phyloP scores from a whole-genome alignment of 1,284 basidiomycete species.

The Nidula niveotomentosa region DNA sequence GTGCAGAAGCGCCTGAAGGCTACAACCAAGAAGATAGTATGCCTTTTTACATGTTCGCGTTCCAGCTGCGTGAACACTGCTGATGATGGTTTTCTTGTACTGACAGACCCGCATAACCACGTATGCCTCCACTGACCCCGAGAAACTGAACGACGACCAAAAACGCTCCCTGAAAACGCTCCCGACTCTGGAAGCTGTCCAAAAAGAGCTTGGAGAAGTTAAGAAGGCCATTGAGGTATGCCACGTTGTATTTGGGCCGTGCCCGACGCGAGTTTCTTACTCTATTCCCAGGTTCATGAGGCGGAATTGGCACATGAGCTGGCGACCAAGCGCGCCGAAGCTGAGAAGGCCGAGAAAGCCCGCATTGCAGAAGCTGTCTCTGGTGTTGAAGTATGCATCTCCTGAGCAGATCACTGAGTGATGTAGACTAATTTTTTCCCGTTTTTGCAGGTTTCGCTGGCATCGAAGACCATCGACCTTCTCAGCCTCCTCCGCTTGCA shows the following conservation, averaged over 20 bases:
- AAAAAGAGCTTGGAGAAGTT: conserved; percentile 80
- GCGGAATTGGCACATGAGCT: conserved; percentile 58
- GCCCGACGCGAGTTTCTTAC: background rate
- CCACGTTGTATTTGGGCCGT: conserved; percentile 2
- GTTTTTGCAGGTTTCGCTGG: conserved; percentile 32
- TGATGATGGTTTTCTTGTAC: conserved; percentile 4
- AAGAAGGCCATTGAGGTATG: conserved; percentile 78
- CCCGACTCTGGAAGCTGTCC: conserved; percentile 70
- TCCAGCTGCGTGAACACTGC: background rate
- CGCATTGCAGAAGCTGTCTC: conserved; percentile 55
- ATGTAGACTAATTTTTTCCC: background rate
- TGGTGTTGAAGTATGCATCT: conserved; percentile 53
- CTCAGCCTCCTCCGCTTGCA: conserved; percentile 68
- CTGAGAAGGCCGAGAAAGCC: conserved; percentile 51
- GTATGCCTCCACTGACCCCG: conserved; percentile 65
- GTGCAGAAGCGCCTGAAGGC: conserved; percentile 75
- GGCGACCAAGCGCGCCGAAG: conserved; percentile 49
- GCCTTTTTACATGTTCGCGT: conserved; percentile 25
- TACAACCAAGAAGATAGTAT: conserved; percentile 82
- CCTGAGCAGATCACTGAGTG: too few species aligned
- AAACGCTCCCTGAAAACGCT: conserved; percentile 68
- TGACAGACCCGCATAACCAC: conserved; percentile 67
- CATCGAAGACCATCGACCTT: conserved; percentile 47
- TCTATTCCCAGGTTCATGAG: conserved; percentile 52
- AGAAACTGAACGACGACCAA: conserved; percentile 85